Percentiles rank a stretch among this genome's conserved stretches.
These are phyloP conservation scores for Tulasnella sp. DNA, from an alignment of 768 basidiomycete species.

Conservation along the genomic window DNA sequence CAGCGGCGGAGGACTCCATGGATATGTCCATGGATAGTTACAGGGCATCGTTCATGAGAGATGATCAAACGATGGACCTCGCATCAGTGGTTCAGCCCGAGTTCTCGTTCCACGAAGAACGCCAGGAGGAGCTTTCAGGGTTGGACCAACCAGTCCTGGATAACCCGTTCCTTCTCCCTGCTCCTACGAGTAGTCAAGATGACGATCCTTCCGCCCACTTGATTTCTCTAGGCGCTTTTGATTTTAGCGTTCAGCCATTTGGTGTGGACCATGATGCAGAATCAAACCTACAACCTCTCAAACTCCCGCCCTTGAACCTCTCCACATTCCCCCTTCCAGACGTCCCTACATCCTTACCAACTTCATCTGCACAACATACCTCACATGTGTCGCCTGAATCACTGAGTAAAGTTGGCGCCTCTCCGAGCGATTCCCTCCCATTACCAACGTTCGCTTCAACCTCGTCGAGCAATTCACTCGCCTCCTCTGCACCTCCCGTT, in stretches of 20 bases:
- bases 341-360: not conserved
- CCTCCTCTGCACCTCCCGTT: not conserved
- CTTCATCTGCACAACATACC: not conserved
- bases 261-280: too few species aligned
- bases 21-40: slow-evolving; percentile 10
- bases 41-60: not conserved
- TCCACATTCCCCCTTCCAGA: not conserved
- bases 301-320: not conserved
- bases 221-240: not conserved
- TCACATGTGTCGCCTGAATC: too few species aligned
- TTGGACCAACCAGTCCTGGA: not conserved
- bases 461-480: not conserved
- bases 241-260: not conserved
- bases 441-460: not conserved
- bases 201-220: not conserved
- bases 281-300: not conserved
- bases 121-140: not conserved
- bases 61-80: slow-evolving; percentile 14
- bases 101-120: not conserved
- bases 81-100: slow-evolving; percentile 8
- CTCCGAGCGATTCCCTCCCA: too few species aligned
- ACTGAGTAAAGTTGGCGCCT: not conserved
- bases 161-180: not conserved
- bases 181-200: not conserved
- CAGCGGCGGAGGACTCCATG: not conserved